phyloP scores from a whole-genome alignment of 2,329 filamentous ascomycete species.

The Sclerotinia spermophila region DNA sequence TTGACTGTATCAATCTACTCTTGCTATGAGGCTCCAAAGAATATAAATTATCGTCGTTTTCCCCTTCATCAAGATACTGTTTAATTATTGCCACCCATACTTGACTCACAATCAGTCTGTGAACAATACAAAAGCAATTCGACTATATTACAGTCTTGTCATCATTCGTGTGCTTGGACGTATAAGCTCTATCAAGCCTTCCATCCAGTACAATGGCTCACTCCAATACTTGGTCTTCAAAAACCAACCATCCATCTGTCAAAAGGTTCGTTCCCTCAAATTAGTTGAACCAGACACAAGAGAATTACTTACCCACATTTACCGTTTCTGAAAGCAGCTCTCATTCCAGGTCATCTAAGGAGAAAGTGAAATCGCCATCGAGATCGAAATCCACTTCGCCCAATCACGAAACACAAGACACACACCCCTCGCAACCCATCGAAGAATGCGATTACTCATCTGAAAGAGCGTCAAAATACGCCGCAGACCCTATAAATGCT shows the following conservation, averaged over 20 bases:
- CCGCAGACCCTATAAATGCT: conserved; percentile 4
- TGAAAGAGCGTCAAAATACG: not conserved
- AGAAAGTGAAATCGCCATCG: not conserved
- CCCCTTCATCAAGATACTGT: not conserved
- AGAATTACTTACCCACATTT: not conserved
- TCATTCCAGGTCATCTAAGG: not conserved
- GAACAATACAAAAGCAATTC: not conserved
- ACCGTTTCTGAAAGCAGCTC: not conserved
- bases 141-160: not conserved
- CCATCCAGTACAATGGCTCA: not conserved
- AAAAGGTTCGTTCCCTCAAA: not conserved
- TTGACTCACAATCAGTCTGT: not conserved
- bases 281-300: not conserved
- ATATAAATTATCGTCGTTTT: conserved; percentile 3
- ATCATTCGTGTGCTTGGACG: not conserved
- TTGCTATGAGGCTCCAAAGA: not conserved
- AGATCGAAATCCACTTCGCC: conserved; percentile 5
- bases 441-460: not conserved
- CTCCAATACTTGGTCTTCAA: conserved; percentile 8
- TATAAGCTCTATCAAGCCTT: not conserved
- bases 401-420: not conserved
- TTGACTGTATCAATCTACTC: not conserved
- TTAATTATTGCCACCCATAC: not conserved
- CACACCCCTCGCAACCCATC: not conserved
- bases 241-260: conserved; percentile 2